Evolutionary conservation across 2,329 filamentous ascomycete genomes (phyloP).

Genomic region (Shiraia bambusicola): DNA sequence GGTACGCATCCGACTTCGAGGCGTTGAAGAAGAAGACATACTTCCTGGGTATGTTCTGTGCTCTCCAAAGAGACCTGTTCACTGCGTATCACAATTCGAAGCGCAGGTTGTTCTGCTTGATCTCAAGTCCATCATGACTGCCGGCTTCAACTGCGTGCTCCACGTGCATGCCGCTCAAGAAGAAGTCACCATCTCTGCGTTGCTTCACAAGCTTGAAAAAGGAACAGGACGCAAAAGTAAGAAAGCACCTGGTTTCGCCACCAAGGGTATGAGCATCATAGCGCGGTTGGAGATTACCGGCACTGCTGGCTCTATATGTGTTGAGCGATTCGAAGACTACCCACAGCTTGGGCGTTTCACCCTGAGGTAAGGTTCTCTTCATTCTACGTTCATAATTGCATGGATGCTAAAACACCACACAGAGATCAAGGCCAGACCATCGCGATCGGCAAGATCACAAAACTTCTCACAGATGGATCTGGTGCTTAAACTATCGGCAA

Average conservation of each 20-base stretch:
- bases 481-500: too few species aligned
- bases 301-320: conserved; percentile 81
- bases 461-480: conserved; percentile 60
- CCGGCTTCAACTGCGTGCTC: conserved; percentile 96
- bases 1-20: conserved; percentile 85
- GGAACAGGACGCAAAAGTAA: conserved; percentile 93
- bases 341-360: conserved; percentile 60
- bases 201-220: conserved; percentile 94
- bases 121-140: conserved; percentile 87
- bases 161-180: conserved; percentile 97
- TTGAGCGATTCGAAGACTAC: conserved; percentile 95
- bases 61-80: conserved; percentile 88
- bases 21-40: conserved; percentile 96
- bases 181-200: conserved; percentile 85
- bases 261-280: conserved; percentile 80
- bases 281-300: conserved; percentile 86
- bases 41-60: conserved; percentile 94
- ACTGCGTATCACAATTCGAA: conserved; percentile 87
- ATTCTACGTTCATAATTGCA: background rate
- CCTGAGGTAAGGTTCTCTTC: conserved; percentile 22
- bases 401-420: conserved; percentile 28
- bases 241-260: conserved; percentile 87
- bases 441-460: conserved; percentile 98
- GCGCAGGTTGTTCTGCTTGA: conserved; percentile 96
- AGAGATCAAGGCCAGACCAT: conserved; percentile 86